Evolutionary conservation across 2,329 filamentous ascomycete species (phyloP), one percentile per base, ranked within the genome.

Genomic region (Chrysoporthe cubensis): DNA sequence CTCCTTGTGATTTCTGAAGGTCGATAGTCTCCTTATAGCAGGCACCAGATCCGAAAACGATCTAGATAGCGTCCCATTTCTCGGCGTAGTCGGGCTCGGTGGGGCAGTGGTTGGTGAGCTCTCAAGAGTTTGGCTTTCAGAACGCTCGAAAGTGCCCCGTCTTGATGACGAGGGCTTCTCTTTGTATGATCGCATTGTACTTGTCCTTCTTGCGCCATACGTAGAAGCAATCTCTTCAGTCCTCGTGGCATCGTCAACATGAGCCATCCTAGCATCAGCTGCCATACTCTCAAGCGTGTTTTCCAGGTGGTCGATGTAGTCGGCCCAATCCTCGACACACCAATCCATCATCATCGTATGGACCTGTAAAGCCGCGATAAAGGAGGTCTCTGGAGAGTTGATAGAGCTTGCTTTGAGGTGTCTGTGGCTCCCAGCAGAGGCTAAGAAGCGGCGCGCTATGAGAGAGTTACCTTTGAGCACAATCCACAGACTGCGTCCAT

Each of bases 401-500:
- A 48, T 48, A 48, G 46, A 48, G 5, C n/a, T 48, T 5, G 46
- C 46, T n/a, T 48, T 48, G 13, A 48, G 46, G n/a, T 48, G 46
- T n/a, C 46, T 48, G 16, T 48, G 46, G 16, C 46, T 48, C 14
- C 46, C 46, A 16, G 46, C 46, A 48, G 46, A 48, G 46, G 46
- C 46, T 16, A 48, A n/a, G 61, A 63, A 52, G 13, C 61, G 48
- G 4, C 21, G 9, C 16, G 50, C 46, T 37, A 64, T 64, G 2
- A 64, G 50, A 1, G 54, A 52, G 13, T 67, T 67, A 4, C 60
- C 66, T 32, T 67, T 67, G 18, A 67, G 18, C 8, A 44, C 16
- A 14, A 67, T 56, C 66, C 66, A 67, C n/a, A 56, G 46, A 6
- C 40, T 43, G 13, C 66, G 60, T 18, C 66, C 66, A 16, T 59